A percentile compares a stretch with the other conserved stretches of the same genome.
Conservation (phyloP, 306 rosid genomes). For the Vigna unguiculata region DNA sequence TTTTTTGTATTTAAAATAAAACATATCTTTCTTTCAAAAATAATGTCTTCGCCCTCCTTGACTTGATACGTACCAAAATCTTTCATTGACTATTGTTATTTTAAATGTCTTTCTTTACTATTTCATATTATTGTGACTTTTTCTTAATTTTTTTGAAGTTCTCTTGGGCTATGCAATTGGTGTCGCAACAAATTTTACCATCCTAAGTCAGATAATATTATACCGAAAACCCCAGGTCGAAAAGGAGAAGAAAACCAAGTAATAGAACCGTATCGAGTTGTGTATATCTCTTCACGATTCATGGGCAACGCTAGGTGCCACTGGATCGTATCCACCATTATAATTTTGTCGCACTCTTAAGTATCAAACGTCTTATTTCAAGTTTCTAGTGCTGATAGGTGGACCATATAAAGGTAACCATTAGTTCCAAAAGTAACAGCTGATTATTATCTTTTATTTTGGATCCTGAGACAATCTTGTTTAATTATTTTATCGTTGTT, state of each 20-base stretch:
- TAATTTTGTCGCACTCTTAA: constrained; percentile 11
- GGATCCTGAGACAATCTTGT: constrained; percentile 3
- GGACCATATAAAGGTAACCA: constrained; percentile 29
- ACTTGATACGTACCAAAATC: background rate
- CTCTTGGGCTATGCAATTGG: constrained; percentile 84
- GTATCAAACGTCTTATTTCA: constrained; percentile 17
- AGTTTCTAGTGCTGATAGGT: constrained; percentile 20
- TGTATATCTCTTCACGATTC: constrained; percentile 32
- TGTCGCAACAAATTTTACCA: constrained; percentile 71
- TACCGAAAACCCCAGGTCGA: constrained; percentile 69
- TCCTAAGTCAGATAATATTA: constrained; percentile 77
- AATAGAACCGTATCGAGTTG: constrained; percentile 30
- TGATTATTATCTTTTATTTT: constrained; percentile 18
- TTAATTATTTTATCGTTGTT: constrained; percentile 3
- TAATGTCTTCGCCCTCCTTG: background rate
- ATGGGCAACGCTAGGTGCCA: constrained; percentile 35
- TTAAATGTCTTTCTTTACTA: background rate
- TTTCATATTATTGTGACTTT: constrained; percentile 22
- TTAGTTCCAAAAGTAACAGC: constrained; percentile 27
- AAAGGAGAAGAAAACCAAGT: constrained; percentile 79
- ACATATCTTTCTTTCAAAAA: constrained; percentile 4
- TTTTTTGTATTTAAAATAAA: constrained; percentile 2
- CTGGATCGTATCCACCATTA: background rate
- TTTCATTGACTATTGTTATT: background rate
- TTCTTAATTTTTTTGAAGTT: constrained; percentile 66